These are phyloP conservation scores for Aureobasidium sp. DNA, from an alignment of 2,329 filamentous ascomycete genomes.

Conservation along the genomic window DNA sequence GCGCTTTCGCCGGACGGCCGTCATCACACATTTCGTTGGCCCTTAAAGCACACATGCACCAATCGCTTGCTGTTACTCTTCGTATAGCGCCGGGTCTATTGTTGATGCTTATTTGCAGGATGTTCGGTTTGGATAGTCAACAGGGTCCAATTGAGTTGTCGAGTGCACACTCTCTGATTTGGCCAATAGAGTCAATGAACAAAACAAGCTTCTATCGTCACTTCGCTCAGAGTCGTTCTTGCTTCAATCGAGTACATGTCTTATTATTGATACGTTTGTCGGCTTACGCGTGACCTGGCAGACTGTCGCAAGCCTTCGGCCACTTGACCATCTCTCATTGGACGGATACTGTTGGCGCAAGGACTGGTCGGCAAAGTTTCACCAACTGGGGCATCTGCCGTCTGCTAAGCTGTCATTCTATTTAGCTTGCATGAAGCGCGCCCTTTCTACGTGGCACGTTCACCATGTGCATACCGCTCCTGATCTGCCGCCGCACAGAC, in stretches of 20 bases:
- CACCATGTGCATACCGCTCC: constrained; percentile 9
- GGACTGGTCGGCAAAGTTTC: not conserved
- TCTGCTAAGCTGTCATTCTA: not conserved
- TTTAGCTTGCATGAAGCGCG: constrained; percentile 7
- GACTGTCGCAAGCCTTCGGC: not conserved
- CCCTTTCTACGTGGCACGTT: constrained; percentile 9
- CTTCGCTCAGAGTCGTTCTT: not conserved
- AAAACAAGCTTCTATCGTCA: not conserved
- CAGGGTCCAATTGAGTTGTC: not conserved
- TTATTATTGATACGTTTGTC: not conserved
- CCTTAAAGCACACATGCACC: not conserved
- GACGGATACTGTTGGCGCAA: not conserved
- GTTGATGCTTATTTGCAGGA: not conserved
- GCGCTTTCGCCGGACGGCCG: not conserved
- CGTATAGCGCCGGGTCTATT: not conserved
- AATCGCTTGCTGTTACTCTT: not conserved
- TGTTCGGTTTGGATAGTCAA: not conserved
- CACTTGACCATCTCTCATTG: not conserved
- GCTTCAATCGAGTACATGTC: not conserved
- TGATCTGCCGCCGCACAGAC: constrained; percentile 9
- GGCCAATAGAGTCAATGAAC: not conserved
- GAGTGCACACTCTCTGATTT: not conserved
- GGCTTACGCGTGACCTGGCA: not conserved
- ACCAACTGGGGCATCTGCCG: not conserved
- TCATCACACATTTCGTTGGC: not conserved